Base-by-base conservation (phyloP, 805 yeast genomes). In the Zygosaccharomyces bailii region DNA sequence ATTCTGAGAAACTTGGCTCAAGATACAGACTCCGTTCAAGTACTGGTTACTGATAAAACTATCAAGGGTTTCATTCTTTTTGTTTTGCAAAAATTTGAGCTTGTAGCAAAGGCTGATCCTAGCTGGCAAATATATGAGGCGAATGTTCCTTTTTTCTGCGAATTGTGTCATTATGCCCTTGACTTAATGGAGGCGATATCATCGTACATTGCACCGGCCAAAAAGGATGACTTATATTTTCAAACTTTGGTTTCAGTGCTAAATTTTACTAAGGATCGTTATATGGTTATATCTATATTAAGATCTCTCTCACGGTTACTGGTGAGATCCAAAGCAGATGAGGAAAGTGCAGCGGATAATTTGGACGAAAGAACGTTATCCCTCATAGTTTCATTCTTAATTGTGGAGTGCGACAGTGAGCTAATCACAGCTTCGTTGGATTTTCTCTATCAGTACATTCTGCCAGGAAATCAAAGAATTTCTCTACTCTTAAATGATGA, bases 101-200 rank as follows among this genome's bases (percentile, higher is more conserved):
- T 48, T n/a, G 43, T 50, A 2, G 51, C 54, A 11, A 55, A 51
- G 18, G 42, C 54, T 25, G 63, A 65, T 39, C 34, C 46, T 5
- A 42, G 47, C 18, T 59, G 60, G 49, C 53, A 56, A 30, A 36
- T 59, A 3, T 63, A 46, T 49, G 54, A 56, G 16, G 55, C 63
- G 4, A 66, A 70, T 48, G 53, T 67, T 34, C 60, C 70, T 6
- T 55, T 67, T 36, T 66, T 67, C 39, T 74, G 73, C 43, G 96
- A 89, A 60, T 67, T 83, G 20, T 68, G 82, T 35, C 76, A 73
- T 45, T 86, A 86, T 60, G 68, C 82, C 10, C 64, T 87, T 42
- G 99, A 93, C 63, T 75, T 89, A 24, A 75, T 86, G 49, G 98
- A 93, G 61, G 82, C 90, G 2, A 76, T 89, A 24, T 79, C 91